Evolutionary conservation across 345 rosid genomes (phyloP).

Genomic region (Corymbia maculata): DNA sequence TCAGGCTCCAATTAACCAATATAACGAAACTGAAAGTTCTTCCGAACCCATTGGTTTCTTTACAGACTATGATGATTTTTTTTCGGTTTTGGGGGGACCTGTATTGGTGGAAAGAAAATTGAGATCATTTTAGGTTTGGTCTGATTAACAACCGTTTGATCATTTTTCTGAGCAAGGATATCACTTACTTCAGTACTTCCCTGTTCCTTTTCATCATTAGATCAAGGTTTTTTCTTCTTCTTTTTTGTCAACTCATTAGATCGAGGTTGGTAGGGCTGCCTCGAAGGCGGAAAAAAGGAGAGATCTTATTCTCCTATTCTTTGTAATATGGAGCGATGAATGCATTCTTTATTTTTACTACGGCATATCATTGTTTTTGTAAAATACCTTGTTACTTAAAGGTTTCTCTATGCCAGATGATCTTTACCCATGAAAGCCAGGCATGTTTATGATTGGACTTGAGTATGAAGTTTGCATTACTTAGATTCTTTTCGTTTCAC

Average conservation of each 20-base stretch:
- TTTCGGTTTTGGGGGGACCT: too few relatives aligned
- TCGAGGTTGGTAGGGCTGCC: neutral
- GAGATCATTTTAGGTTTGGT: neutral
- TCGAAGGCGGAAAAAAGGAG: neutral
- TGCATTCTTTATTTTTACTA: neutral
- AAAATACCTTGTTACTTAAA: neutral
- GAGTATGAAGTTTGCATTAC: neutral
- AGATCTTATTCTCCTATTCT: neutral
- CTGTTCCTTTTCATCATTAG: neutral
- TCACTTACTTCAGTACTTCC: neutral
- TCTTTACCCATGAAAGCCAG: neutral
- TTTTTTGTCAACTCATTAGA: too few relatives aligned
- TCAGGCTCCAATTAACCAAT: slow-evolving; percentile 35
- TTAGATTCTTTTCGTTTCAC: too few relatives aligned
- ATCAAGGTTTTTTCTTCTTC: too few relatives aligned
- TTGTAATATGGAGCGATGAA: neutral
- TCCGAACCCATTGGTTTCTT: slow-evolving; percentile 29
- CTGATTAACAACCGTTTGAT: neutral
- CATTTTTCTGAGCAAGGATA: neutral
- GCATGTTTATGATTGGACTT: neutral
- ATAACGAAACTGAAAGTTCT: slow-evolving; percentile 19
- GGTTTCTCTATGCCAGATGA: neutral
- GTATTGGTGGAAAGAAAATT: neutral
- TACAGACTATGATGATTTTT: slow-evolving; percentile 41
- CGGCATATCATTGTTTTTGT: neutral